A percentile compares a stretch with the other conserved stretches of the same genome.
These are phyloP conservation scores for Grigorovia yakushimaensis DNA, from an alignment of 805 yeast genomes.

Conservation along the genomic window DNA sequence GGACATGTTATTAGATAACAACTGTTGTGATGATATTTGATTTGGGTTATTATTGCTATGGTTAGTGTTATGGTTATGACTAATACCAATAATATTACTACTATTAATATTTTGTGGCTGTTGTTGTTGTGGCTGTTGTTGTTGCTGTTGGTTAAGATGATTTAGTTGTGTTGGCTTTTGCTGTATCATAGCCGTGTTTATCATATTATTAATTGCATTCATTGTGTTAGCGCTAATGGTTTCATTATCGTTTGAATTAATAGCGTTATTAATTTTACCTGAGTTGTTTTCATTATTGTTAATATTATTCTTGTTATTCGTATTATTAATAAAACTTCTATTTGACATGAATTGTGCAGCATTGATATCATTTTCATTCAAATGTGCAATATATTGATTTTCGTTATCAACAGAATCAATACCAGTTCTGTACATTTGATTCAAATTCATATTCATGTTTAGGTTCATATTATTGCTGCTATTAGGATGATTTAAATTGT, in stretches of 20 bases:
- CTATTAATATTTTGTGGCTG: neutral
- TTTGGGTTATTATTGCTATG: too few species aligned
- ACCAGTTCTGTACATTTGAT: neutral
- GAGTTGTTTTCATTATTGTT: neutral
- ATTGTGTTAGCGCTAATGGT: neutral
- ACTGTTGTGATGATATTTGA: neutral
- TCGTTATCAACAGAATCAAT: neutral
- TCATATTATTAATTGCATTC: neutral
- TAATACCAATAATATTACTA: neutral
- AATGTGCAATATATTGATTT: neutral
- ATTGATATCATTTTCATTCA: neutral
- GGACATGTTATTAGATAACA: neutral
- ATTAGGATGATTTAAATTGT: neutral
- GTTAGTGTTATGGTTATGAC: neutral
- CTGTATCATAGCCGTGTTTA: neutral
- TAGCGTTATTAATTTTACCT: neutral
- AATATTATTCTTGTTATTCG: too few species aligned
- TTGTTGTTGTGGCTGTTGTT: neutral
- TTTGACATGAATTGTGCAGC: neutral
- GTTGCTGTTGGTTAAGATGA: neutral
- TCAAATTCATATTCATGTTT: neutral
- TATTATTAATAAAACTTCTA: neutral
- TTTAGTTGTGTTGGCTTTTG: neutral
- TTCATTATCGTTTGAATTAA: neutral
- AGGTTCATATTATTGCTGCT: neutral